These are phyloP conservation scores for Fusarium sp. DNA, from an alignment of 2,329 filamentous ascomycete species.

Conservation along the genomic window DNA sequence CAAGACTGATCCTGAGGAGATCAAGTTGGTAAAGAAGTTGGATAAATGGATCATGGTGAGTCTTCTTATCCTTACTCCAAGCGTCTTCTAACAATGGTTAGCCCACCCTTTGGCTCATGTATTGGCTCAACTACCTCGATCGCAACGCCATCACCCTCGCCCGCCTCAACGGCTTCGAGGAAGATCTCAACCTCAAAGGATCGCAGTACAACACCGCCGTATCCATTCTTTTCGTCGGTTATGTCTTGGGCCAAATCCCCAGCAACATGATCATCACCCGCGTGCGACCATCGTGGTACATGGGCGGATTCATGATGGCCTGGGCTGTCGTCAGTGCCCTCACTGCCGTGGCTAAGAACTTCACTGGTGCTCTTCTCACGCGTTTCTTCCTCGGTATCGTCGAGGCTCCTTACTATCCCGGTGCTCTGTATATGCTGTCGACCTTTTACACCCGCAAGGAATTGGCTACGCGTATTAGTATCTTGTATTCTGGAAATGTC, in stretches of 20 bases:
- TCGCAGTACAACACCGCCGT: conserved; percentile 54
- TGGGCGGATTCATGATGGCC: conserved; percentile 55
- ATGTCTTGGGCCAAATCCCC: conserved; percentile 53
- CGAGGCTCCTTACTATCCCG: conserved; percentile 59
- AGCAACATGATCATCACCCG: conserved; percentile 60
- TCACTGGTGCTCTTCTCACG: conserved; percentile 58
- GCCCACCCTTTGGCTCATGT: conserved; percentile 59
- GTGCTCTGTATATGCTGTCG: conserved; percentile 60
- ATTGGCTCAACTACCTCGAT: conserved; percentile 61
- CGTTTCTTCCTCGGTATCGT: conserved; percentile 60
- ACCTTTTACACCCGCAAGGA: conserved; percentile 70
- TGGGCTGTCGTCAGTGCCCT: conserved; percentile 60
- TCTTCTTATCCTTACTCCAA: too few relatives aligned
- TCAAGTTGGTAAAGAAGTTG: conserved; percentile 39
- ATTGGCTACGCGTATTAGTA: conserved; percentile 59
- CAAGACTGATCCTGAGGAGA: conserved; percentile 44
- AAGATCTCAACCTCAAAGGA: conserved; percentile 64
- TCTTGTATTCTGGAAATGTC: conserved; percentile 61
- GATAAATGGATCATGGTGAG: conserved; percentile 42
- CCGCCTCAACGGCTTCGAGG: conserved; percentile 66
- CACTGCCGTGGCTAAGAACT: conserved; percentile 59
- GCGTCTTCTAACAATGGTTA: conserved; percentile 10
- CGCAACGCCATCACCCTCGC: conserved; percentile 72
- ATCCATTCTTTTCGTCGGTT: conserved; percentile 58
- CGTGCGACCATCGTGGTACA: conserved; percentile 61